Evolutionary conservation across 2,329 filamentous ascomycete species (phyloP).

Genomic region (Beauveria sp.): DNA sequence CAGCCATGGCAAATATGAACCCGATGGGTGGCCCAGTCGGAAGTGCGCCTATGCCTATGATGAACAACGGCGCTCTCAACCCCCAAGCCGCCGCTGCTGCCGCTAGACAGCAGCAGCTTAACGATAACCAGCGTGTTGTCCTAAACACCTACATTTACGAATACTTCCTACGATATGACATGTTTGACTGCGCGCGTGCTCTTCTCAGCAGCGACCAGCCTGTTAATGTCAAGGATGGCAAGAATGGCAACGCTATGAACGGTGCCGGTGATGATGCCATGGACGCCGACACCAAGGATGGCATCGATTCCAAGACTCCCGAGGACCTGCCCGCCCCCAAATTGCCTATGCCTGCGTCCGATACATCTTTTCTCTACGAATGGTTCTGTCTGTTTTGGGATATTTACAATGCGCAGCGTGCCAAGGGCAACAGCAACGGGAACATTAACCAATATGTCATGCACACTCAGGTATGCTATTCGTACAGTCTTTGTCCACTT

Average conservation of each 20-base stretch:
- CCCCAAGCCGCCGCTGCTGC: constrained; percentile 26
- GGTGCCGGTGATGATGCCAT: constrained; percentile 67
- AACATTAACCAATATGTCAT: constrained; percentile 68
- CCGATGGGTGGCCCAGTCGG: constrained; percentile 62
- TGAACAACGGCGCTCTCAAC: constrained; percentile 48
- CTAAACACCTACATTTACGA: constrained; percentile 89
- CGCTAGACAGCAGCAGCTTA: constrained; percentile 33
- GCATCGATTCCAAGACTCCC: constrained; percentile 64
- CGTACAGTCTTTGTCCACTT: constrained; percentile 16
- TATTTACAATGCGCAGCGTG: constrained; percentile 77
- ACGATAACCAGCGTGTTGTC: constrained; percentile 43
- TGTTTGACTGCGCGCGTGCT: constrained; percentile 75
- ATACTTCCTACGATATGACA: constrained; percentile 78
- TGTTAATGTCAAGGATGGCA: constrained; percentile 62
- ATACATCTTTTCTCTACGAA: constrained; percentile 84
- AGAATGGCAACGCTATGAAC: constrained; percentile 60
- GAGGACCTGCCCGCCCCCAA: constrained; percentile 72
- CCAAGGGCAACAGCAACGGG: constrained; percentile 49
- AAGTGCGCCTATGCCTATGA: constrained; percentile 53
- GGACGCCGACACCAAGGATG: constrained; percentile 78
- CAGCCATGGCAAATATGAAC: constrained; percentile 61
- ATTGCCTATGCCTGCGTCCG: constrained; percentile 55
- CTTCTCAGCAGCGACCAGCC: constrained; percentile 60
- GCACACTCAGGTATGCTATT: constrained; percentile 66
- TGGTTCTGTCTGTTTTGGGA: constrained; percentile 99